Percentiles rank a stretch among this genome's conserved stretches.
Evolutionary conservation across 2,329 filamentous ascomycete genomes (phyloP).

Genomic region (Trichophyton schoenleinii): DNA sequence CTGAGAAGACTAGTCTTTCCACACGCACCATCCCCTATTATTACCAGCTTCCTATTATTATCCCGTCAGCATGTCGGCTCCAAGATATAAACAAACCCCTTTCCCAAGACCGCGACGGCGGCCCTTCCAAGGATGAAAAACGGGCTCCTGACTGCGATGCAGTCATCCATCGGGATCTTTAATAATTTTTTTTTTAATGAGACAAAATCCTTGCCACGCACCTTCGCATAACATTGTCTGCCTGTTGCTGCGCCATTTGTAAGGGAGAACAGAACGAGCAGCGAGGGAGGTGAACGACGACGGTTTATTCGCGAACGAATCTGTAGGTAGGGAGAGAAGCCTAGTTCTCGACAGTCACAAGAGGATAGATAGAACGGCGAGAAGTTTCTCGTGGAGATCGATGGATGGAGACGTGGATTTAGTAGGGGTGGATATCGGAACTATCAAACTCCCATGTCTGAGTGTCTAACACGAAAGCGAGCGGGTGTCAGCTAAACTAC

Average conservation of each 20-base stretch:
- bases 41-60: conserved; percentile 70
- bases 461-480: not conserved
- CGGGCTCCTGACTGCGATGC: not conserved
- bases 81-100: not conserved
- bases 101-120: not conserved
- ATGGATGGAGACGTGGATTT: not conserved
- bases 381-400: not conserved
- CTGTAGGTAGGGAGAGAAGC: no score
- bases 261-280: conserved; percentile 10
- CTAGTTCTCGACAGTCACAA: no score
- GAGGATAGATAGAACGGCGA: no score
- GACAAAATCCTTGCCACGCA: conserved; percentile 6
- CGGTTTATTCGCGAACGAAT: not conserved
- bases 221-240: conserved; percentile 31
- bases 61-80: not conserved
- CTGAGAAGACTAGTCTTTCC: conserved; percentile 95
- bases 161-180: not conserved
- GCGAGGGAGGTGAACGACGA: conserved; percentile 4
- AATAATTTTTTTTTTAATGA: not conserved
- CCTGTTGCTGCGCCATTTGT: conserved; percentile 29
- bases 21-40: conserved; percentile 93
- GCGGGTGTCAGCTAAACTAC: conserved; percentile 2
- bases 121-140: not conserved
- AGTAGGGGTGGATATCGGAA: not conserved
- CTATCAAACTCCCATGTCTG: conserved; percentile 1